Base-by-base conservation (phyloP, 148 eudicot genomes). In the Amaranthus hypochondriacus region DNA sequence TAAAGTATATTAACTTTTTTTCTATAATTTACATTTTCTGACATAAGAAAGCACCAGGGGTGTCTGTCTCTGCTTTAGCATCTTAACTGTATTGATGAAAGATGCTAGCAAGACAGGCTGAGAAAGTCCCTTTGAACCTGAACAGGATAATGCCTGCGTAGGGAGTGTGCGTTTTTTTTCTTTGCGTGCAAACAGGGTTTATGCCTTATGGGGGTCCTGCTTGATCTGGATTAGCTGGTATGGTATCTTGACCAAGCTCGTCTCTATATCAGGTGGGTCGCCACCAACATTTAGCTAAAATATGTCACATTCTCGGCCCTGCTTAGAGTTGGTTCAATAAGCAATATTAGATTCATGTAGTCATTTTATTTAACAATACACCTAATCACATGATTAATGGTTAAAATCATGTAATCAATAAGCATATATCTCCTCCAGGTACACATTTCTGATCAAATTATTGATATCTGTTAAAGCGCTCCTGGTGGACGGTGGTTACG, bases 101-200 rank as follows among this genome's bases (percentile, higher is more conserved):
- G 72, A 73, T 68, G 77, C 76, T 73, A 73, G 85, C 76, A 62
- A 81, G 82, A 78, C 88, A 86, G 96, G 84, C 96, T 90, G 98
- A 93, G 98, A 90, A 87, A 90, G 96, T 89, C 96, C 96, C 96
- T 93, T 93, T 56, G 98, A 84, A 90, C 98, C 98, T 89, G 96
- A 93, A 93, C 98, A 89, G 98, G 96, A 84, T 87, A 93, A 90
- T 93, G 79, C 98, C 96, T 93, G 98, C 98, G 89, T 90, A 93
- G 98, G 98, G 98, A 93, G 96, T 10, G 98, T 93, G 96, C 96
- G 68, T 80, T 72, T 82, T 56, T 76, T 81, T 76, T 84, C 70
- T 86, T 75, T 88, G 80, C 79, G 76, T 86, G 72, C 76, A 55
- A 76, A 77, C 92, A 86, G 89, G 89, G 81, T 79, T 68, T 58